These are phyloP conservation scores for Apiospora marii DNA, from an alignment of 2,329 filamentous ascomycete species.

Conservation along the genomic window DNA sequence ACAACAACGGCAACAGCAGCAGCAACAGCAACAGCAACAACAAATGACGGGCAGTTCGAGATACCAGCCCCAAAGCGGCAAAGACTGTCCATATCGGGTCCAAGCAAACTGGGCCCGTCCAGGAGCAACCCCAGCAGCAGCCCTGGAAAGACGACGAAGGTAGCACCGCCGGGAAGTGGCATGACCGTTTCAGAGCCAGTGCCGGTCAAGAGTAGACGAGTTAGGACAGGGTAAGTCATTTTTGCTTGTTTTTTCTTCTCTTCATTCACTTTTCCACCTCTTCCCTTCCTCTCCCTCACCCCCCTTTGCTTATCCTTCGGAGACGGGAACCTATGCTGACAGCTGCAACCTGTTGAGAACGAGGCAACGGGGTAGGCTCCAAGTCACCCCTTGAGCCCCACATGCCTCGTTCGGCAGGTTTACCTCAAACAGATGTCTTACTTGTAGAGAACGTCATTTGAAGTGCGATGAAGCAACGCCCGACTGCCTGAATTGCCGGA, in stretches of 20 bases:
- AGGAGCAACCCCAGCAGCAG: constrained; percentile 27
- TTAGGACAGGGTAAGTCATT: constrained; percentile 69
- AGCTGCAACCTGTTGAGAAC: constrained; percentile 19
- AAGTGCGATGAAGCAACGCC: constrained; percentile 84
- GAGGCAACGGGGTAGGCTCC: constrained; percentile 20
- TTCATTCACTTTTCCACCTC: not conserved
- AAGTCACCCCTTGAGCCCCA: not conserved
- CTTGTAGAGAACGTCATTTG: constrained; percentile 86
- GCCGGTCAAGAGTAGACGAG: constrained; percentile 76
- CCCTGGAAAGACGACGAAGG: constrained; percentile 26
- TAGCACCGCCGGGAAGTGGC: constrained; percentile 30
- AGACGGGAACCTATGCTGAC: not conserved
- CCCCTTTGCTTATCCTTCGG: not conserved
- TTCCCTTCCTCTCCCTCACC: not conserved
- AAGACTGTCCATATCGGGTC: constrained; percentile 32
- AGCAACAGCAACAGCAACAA: not conserved
- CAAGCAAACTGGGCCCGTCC: constrained; percentile 24
- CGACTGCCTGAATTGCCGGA: constrained; percentile 80
- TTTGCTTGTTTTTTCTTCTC: not conserved
- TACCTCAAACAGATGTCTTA: constrained; percentile 65
- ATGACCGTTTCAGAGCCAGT: constrained; percentile 36
- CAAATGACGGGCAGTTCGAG: constrained; percentile 35
- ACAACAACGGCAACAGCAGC: not conserved
- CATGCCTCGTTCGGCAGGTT: constrained; percentile 22
- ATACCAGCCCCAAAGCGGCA: constrained; percentile 39